phyloP scores from a whole-genome alignment of 1,284 basidiomycete species.

The Trichosporon faecale region DNA sequence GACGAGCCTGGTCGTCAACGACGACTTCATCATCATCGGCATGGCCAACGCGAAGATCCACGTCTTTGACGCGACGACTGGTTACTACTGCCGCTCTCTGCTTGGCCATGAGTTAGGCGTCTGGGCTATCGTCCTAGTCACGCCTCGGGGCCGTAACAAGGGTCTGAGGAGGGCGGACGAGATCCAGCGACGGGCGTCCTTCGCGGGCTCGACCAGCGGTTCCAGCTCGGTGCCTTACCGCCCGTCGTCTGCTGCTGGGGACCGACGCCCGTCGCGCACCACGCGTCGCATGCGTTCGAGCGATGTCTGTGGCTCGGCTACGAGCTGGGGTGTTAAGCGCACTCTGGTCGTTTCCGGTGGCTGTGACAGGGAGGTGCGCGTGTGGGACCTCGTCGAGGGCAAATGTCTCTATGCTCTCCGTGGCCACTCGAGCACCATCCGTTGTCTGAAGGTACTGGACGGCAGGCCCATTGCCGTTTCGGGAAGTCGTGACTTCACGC shows the following conservation, averaged over 20 bases:
- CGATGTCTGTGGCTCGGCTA: slow-evolving; percentile 63
- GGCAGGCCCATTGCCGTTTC: slow-evolving; percentile 83
- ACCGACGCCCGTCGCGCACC: background rate
- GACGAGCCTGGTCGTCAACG: slow-evolving; percentile 81
- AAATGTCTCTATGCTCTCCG: slow-evolving; percentile 73
- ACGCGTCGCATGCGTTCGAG: slow-evolving; percentile 44
- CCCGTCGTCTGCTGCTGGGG: slow-evolving; percentile 5
- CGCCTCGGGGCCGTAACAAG: slow-evolving; percentile 24
- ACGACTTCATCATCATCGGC: slow-evolving; percentile 82
- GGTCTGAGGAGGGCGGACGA: slow-evolving; percentile 4
- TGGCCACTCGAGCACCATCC: slow-evolving; percentile 87
- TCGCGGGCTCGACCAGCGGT: slow-evolving; percentile 33
- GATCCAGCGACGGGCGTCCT: slow-evolving; percentile 26
- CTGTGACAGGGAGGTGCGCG: slow-evolving; percentile 81
- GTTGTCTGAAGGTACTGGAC: slow-evolving; percentile 84
- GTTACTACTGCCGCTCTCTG: slow-evolving; percentile 72
- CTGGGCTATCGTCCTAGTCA: slow-evolving; percentile 79
- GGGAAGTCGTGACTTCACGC: slow-evolving; percentile 79
- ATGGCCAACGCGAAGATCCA: slow-evolving; percentile 85
- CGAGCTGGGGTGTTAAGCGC: slow-evolving; percentile 64
- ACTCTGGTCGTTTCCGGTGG: slow-evolving; percentile 80
- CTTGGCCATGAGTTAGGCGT: slow-evolving; percentile 84
- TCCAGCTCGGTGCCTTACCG: slow-evolving; percentile 1
- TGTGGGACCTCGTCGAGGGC: slow-evolving; percentile 86
- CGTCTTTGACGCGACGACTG: slow-evolving; percentile 77